phyloP scores from a whole-genome alignment of 129 eudicot genomes.

The Centrapalus pauciflorus region DNA sequence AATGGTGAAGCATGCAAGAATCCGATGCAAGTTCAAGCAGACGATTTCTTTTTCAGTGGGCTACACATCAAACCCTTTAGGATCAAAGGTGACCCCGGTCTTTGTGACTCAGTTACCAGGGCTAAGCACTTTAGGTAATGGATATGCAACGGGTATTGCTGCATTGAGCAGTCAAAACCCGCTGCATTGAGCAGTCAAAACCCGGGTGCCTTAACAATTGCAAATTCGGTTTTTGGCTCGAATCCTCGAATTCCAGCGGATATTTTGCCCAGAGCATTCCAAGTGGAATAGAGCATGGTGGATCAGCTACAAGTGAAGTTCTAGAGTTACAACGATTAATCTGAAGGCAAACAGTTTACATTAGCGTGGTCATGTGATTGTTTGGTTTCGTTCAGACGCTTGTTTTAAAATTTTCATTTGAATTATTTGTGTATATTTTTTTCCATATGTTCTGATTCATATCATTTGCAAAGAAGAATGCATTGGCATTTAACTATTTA shows the following conservation, averaged over 20 bases:
- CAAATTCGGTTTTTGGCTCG: conserved; percentile 36
- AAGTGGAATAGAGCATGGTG: conserved; percentile 29
- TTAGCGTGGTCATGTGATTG: conserved; percentile 4
- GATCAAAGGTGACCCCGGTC: conserved; percentile 40
- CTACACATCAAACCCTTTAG: conserved; percentile 35
- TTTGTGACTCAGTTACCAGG: conserved; percentile 31
- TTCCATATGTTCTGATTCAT: no score
- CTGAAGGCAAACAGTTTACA: no score
- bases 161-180: no score
- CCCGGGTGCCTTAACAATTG: conserved; percentile 41
- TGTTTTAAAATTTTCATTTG: background rate
- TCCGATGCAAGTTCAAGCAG: conserved; percentile 25
- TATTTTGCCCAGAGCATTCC: conserved; percentile 36
- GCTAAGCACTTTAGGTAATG: conserved; percentile 35
- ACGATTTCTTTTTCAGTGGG: conserved; percentile 40
- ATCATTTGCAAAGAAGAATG: no score
- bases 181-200: no score
- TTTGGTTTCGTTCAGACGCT: background rate
- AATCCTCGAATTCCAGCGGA: conserved; percentile 29
- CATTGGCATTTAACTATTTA: no score
- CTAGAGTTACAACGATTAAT: conserved; percentile 10
- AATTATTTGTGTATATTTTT: no score
- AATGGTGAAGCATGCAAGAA: conserved; percentile 39
- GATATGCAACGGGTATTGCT: conserved; percentile 30
- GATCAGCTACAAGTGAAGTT: conserved; percentile 25